Evolutionary conservation across 2,329 filamentous ascomycete genomes (phyloP).

Genomic region (Aspergillus novofumigatus): DNA sequence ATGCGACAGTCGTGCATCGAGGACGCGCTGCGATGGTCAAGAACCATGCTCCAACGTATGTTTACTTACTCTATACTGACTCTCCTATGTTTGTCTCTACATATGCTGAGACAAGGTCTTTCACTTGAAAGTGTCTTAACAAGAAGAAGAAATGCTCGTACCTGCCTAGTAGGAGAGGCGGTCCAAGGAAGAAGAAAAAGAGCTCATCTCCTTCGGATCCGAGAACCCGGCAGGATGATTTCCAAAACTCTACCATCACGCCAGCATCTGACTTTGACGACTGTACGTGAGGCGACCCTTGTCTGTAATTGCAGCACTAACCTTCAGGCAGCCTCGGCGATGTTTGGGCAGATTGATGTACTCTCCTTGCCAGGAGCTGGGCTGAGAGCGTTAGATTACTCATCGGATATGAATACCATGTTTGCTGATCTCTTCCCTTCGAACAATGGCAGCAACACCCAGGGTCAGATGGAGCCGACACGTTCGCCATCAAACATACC

Average conservation of each 20-base stretch:
- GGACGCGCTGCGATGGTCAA: constrained; percentile 43
- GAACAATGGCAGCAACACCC: constrained; percentile 19
- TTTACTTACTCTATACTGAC: constrained; percentile 4
- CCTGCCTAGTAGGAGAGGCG: constrained; percentile 42
- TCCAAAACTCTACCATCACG: constrained; percentile 19
- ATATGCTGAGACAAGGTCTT: constrained; percentile 8
- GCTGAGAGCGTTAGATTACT: constrained; percentile 37
- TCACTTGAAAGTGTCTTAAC: constrained; percentile 30
- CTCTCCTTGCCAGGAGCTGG: constrained; percentile 39
- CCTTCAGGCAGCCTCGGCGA: constrained; percentile 23
- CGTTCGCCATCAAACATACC: constrained; percentile 24
- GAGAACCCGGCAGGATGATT: constrained; percentile 16
- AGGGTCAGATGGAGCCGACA: constrained; percentile 25
- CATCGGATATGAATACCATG: constrained; percentile 34
- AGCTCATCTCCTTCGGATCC: constrained; percentile 19
- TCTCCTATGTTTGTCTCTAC: background rate
- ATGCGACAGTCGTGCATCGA: constrained; percentile 35
- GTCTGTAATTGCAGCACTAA: constrained; percentile 16
- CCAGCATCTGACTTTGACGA: constrained; percentile 28
- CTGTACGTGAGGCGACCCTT: constrained; percentile 20
- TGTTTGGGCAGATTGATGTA: constrained; percentile 40
- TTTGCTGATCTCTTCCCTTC: constrained; percentile 34
- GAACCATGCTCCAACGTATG: constrained; percentile 42
- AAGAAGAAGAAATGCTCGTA: constrained; percentile 41
- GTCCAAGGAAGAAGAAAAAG: constrained; percentile 41